phyloP scores from a whole-genome alignment of 768 basidiomycete species.

The Nidularia sp. region DNA sequence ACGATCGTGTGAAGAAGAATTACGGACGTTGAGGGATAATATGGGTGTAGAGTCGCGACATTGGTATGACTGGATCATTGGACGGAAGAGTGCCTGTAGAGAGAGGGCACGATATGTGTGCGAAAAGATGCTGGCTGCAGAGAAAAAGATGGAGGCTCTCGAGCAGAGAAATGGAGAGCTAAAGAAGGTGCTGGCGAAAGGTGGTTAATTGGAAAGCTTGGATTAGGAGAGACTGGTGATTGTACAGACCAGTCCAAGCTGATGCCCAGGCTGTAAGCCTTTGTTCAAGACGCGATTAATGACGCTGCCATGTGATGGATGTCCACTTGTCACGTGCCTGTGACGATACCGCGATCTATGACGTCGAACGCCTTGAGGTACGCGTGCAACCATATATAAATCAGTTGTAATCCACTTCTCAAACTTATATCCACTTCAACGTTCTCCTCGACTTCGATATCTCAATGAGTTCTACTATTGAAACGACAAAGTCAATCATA shows the following conservation, averaged over 20 bases:
- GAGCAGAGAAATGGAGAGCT: conserved; percentile 70
- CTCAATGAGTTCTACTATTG: background rate
- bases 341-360: conserved; percentile 3
- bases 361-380: conserved; percentile 12
- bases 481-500: conserved; percentile 4
- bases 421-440: background rate
- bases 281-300: no score
- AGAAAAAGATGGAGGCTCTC: conserved; percentile 62
- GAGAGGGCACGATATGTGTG: conserved; percentile 65
- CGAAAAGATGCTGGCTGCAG: conserved; percentile 69
- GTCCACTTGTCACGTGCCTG: no score
- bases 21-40: conserved; percentile 64
- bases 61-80: conserved; percentile 25
- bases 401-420: background rate
- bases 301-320: no score
- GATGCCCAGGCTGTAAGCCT: no score
- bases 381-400: background rate
- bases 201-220: conserved; percentile 8
- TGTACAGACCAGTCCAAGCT: conserved; percentile 4
- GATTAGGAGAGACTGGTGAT: background rate
- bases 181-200: conserved; percentile 52
- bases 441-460: background rate
- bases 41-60: conserved; percentile 40
- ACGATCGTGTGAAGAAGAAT: conserved; percentile 71
- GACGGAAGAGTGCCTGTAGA: conserved; percentile 47